Base-by-base conservation (phyloP, 495 filamentous ascomycete species). In the Geoglossum glabrum region DNA sequence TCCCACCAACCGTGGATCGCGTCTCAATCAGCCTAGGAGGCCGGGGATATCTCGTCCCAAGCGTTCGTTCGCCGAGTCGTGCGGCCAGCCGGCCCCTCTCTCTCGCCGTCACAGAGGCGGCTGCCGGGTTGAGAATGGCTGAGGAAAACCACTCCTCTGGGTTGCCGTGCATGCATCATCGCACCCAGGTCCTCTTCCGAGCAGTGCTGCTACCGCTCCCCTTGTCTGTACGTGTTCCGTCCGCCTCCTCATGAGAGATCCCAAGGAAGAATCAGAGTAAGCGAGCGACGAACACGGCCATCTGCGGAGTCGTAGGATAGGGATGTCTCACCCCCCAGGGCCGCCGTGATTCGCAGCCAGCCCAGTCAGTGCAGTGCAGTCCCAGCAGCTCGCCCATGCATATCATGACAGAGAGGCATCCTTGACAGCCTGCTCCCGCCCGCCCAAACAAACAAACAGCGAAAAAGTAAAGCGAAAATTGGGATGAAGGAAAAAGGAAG, bases 81-180 rank as follows among this genome's bases (percentile, higher is more conserved):
- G 46, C 26, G 46, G 46, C 21, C 17, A 28, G 46, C n/a, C 46
- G n/a, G 46, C 46, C 7, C 15, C 13, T 25, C 46, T 3, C 46
- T 23, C 2, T 25, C 5, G 21, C 15, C 7, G 5, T 25, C 7
- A 21, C 46, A 15, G 15, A 50, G 23, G 28, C 52, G 52, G 52
- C 23, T 27, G 28, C 52, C 26, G 34, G 52, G 52, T 33, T 27
- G 19, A 3, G 52, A n/a, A 55, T 55, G 52, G 52, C 52, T 55
- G 52, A 55, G 15, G n/a, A 34, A 55, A 34, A 40, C 52, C 52
- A 55, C 10, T n/a, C 52, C 52, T 27, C 28, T 50, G 46, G 46
- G 46, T 50, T 50, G 21, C 26, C 31, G n/a, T 50, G 46, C 46
- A 50, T 50, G 46, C 46, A 50, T 50, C 46, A 50, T 50, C 46